phyloP scores from a whole-genome alignment of 305 asterid genomes.

The Fraxinus nigra region DNA sequence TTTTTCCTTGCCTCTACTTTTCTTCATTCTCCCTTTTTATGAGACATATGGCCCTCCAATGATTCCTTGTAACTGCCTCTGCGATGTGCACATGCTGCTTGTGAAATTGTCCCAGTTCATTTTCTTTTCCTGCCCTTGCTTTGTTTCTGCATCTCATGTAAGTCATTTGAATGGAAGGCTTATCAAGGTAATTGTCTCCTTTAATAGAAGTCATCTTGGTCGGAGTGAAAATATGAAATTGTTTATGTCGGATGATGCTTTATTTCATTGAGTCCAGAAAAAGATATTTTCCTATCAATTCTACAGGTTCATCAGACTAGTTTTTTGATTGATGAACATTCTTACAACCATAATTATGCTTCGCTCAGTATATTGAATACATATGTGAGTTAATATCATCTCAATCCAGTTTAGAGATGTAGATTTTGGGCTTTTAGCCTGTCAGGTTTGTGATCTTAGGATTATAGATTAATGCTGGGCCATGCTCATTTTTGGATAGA shows the following conservation, averaged over 20 bases:
- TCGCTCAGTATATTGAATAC: background rate
- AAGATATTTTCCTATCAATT: background rate
- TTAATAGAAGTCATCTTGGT: background rate
- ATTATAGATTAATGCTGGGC: slow-evolving; percentile 14
- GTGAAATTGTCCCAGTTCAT: background rate
- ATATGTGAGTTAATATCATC: slow-evolving; percentile 1
- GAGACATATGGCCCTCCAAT: background rate
- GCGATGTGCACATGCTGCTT: background rate
- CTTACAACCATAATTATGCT: slow-evolving; percentile 2
- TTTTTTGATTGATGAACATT: background rate
- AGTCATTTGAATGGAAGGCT: background rate
- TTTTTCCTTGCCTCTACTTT: background rate
- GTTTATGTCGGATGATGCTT: background rate
- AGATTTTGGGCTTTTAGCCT: slow-evolving; percentile 17
- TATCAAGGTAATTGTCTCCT: background rate
- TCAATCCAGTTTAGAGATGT: slow-evolving; percentile 8
- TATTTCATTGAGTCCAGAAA: background rate
- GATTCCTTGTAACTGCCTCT: background rate
- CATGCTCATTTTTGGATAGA: background rate
- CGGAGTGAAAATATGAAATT: background rate
- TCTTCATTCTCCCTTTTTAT: background rate
- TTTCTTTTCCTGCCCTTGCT: background rate
- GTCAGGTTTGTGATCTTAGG: slow-evolving; percentile 13
- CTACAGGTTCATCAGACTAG: background rate
- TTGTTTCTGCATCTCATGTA: background rate